phyloP scores from a whole-genome alignment of 768 basidiomycete species.

The Leucocoprinus birnbaumii region DNA sequence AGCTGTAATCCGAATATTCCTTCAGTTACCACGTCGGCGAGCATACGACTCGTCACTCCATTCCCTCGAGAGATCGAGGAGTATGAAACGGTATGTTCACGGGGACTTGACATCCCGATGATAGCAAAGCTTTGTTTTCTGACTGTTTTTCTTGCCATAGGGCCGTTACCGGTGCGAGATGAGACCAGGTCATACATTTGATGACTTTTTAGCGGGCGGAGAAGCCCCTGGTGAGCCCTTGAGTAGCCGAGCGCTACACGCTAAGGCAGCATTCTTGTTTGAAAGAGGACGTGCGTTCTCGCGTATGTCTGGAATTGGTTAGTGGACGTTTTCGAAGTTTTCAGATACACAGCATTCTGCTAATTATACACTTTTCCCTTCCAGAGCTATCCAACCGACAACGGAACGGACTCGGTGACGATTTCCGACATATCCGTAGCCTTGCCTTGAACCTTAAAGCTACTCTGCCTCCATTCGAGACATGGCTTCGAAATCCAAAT shows the following conservation, averaged over 20 bases:
- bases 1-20: slow-evolving; percentile 28
- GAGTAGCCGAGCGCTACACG: slow-evolving; percentile 1
- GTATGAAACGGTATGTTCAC: slow-evolving; percentile 27
- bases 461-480: slow-evolving; percentile 5
- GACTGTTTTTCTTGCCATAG: not conserved
- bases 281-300: slow-evolving; percentile 2
- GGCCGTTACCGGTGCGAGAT: slow-evolving; percentile 1
- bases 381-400: slow-evolving; percentile 6
- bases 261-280: slow-evolving; percentile 7
- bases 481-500: slow-evolving; percentile 3
- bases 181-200: not conserved
- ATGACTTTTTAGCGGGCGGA: not conserved
- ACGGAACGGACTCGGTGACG: not conserved
- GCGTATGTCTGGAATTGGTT: not conserved
- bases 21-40: slow-evolving; percentile 13
- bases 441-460: slow-evolving; percentile 7
- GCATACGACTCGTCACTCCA: slow-evolving; percentile 29
- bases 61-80: slow-evolving; percentile 36
- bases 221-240: not conserved
- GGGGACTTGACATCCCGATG: too few relatives aligned
- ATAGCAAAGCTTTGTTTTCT: too few relatives aligned
- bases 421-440: not conserved
- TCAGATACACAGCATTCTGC: not conserved
- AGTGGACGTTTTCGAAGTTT: not conserved
- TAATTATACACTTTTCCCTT: too few relatives aligned